These are phyloP conservation scores for Trichoderma hamatum DNA, from an alignment of 2,329 filamentous ascomycete species.

Conservation along the genomic window DNA sequence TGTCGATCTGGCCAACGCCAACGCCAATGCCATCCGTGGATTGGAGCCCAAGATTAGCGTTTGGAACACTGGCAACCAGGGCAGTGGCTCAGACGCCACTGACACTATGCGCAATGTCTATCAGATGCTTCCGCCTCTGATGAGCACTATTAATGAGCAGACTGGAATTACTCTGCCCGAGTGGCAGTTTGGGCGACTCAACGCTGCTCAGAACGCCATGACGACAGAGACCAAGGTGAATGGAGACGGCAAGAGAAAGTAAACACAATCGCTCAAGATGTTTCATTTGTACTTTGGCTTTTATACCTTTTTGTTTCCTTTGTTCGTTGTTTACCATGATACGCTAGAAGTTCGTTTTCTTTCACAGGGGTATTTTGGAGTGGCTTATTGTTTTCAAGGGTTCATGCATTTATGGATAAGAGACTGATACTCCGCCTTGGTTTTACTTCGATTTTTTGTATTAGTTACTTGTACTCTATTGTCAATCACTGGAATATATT, in stretches of 20 bases:
- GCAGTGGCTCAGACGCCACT: slow-evolving; percentile 57
- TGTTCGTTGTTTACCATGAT: background rate
- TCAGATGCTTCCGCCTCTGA: slow-evolving; percentile 79
- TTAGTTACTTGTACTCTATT: background rate
- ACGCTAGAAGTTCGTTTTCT: background rate
- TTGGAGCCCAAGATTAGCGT: slow-evolving; percentile 87
- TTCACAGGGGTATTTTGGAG: background rate
- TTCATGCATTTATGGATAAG: background rate
- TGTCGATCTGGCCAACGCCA: slow-evolving; percentile 75
- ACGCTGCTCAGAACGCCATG: slow-evolving; percentile 42
- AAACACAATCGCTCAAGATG: background rate
- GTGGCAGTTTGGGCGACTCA: slow-evolving; percentile 66
- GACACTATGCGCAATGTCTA: slow-evolving; percentile 73
- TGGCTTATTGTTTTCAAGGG: background rate
- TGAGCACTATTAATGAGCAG: slow-evolving; percentile 86
- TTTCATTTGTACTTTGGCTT: background rate
- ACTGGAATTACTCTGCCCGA: slow-evolving; percentile 79
- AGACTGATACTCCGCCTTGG: background rate
- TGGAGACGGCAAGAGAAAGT: slow-evolving; percentile 10
- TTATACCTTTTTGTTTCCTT: background rate
- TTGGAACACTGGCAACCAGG: slow-evolving; percentile 70
- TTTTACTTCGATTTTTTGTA: background rate
- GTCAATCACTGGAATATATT: background rate
- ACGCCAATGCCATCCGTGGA: slow-evolving; percentile 73
- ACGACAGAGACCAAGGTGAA: slow-evolving; percentile 30